These are phyloP conservation scores for Aspergillus baeticus DNA, from an alignment of 495 filamentous ascomycete genomes.

Conservation along the genomic window DNA sequence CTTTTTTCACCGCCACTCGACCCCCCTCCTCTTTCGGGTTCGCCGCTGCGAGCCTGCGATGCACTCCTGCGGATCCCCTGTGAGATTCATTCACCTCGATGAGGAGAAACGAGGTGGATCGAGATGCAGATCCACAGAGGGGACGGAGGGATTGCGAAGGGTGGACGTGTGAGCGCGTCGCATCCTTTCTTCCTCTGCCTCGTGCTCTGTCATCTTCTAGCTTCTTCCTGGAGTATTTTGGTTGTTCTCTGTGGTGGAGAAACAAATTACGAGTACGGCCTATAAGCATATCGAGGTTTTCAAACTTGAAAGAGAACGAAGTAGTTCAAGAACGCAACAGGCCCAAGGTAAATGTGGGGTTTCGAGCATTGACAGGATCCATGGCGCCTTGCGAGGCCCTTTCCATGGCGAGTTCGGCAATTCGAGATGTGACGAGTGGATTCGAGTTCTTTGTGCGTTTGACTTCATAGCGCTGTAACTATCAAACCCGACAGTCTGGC, in stretches of 20 bases:
- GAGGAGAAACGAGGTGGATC: not conserved
- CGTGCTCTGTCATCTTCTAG: not conserved
- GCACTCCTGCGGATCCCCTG: not conserved
- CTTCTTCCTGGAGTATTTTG: too few relatives aligned
- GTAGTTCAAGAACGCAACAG: not conserved
- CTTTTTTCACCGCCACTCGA: not conserved
- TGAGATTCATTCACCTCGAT: not conserved
- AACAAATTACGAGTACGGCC: too few relatives aligned
- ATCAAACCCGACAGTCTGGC: not conserved
- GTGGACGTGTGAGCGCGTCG: not conserved
- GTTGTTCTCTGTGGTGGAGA: too few relatives aligned
- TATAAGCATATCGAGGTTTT: too few relatives aligned
- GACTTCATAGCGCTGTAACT: not conserved
- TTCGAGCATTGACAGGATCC: not conserved
- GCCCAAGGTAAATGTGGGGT: not conserved
- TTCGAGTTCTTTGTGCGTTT: not conserved
- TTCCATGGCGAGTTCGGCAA: not conserved
- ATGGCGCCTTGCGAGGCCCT: not conserved
- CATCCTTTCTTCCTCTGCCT: not conserved
- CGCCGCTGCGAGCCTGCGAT: not conserved
- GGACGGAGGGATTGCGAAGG: not conserved
- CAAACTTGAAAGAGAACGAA: too few relatives aligned
- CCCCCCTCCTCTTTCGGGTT: not conserved
- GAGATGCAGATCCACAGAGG: not conserved
- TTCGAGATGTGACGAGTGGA: conserved; percentile 9